Evolutionary conservation across 305 asterid genomes (phyloP).

Genomic region (Euphrasia arctica): DNA sequence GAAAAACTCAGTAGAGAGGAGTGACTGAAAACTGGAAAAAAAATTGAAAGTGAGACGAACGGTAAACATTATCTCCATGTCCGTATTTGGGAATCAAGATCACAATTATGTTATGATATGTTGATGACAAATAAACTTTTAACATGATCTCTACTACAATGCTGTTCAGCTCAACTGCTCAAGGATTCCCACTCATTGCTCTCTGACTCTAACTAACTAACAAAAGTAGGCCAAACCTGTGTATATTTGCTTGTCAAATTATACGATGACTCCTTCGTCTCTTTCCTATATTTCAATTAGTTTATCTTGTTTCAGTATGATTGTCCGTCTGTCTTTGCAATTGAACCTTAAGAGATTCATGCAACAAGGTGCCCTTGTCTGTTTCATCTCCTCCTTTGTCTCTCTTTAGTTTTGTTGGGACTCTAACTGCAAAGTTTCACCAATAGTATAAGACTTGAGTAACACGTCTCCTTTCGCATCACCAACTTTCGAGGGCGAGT

Average conservation of each 20-base stretch:
- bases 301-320: not conserved
- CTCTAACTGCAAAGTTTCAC: not conserved
- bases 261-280: not conserved
- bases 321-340: not conserved
- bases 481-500: not conserved
- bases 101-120: not conserved
- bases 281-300: not conserved
- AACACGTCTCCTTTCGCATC: not conserved
- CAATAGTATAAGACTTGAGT: not conserved
- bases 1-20: no score
- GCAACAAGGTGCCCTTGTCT: no score
- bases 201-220: not conserved
- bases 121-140: not conserved
- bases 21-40: not conserved
- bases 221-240: no score
- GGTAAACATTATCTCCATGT: not conserved
- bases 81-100: not conserved
- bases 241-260: no score
- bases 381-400: no score
- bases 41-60: not conserved
- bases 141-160: not conserved
- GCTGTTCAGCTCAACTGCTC: not conserved
- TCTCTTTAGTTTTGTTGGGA: not conserved
- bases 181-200: not conserved
- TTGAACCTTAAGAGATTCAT: not conserved